These are phyloP conservation scores for Zhuliangozyma blackwelliae DNA, from an alignment of 1,139 yeast genomes.

Conservation along the genomic window DNA sequence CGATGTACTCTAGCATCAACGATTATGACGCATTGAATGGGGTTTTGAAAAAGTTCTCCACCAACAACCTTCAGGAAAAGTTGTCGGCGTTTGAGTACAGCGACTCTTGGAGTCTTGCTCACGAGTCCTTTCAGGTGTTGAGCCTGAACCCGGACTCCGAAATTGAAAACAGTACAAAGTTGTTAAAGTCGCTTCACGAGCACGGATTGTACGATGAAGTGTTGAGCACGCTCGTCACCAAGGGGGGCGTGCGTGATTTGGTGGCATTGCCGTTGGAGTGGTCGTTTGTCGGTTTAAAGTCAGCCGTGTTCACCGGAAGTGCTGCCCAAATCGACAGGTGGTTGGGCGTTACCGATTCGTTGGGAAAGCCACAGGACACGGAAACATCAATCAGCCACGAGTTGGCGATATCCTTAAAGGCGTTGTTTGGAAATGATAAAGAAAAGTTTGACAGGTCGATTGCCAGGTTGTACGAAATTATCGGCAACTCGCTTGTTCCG, in stretches of 20 bases:
- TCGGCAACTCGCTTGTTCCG: constrained; percentile 61
- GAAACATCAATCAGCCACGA: constrained; percentile 58
- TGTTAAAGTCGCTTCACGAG: constrained; percentile 36
- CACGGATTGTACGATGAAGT: constrained; percentile 44
- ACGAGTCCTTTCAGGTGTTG: constrained; percentile 75
- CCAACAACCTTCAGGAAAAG: constrained; percentile 65
- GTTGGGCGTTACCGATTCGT: constrained; percentile 37
- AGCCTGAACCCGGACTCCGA: constrained; percentile 38
- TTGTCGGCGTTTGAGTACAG: constrained; percentile 77
- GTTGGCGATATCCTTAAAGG: constrained; percentile 57
- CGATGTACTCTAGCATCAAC: constrained; percentile 80
- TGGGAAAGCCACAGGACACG: constrained; percentile 44
- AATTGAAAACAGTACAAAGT: constrained; percentile 26
- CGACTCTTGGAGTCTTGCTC: constrained; percentile 84
- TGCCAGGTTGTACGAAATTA: constrained; percentile 47
- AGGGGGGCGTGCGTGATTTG: constrained; percentile 20
- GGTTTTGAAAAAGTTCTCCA: constrained; percentile 67
- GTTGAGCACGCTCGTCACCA: constrained; percentile 28
- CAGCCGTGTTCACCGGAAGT: constrained; percentile 67
- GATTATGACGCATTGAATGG: constrained; percentile 93
- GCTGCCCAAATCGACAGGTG: constrained; percentile 51
- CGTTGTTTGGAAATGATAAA: constrained; percentile 30
- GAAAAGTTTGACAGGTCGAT: constrained; percentile 34
- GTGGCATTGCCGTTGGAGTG: constrained; percentile 43
- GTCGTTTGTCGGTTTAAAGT: constrained; percentile 67